phyloP scores from a whole-genome alignment of 2,329 filamentous ascomycete species.

The Chaetomium strumarium region DNA sequence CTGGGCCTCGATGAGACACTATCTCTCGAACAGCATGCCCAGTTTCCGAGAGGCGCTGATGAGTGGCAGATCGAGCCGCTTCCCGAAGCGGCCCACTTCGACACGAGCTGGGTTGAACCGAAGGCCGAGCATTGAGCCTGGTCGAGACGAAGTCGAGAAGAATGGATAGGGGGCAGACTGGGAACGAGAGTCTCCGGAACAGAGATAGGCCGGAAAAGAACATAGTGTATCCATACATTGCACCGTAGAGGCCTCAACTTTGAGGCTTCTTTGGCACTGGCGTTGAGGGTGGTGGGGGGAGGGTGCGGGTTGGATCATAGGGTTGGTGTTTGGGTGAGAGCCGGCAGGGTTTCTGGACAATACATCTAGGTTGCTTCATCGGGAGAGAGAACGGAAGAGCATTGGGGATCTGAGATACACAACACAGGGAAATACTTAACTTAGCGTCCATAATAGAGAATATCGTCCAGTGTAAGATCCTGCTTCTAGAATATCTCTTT shows the following conservation, averaged over 20 bases:
- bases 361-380: neutral
- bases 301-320: neutral
- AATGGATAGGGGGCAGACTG: neutral
- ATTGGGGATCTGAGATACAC: conserved; percentile 5
- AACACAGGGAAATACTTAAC: conserved; percentile 5
- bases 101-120: conserved; percentile 23
- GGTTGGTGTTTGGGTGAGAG: neutral
- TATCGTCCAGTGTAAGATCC: neutral
- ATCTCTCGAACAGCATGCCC: conserved; percentile 21
- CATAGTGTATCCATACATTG: neutral
- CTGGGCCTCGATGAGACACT: conserved; percentile 27
- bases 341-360: conserved; percentile 10
- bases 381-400: neutral
- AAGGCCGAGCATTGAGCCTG: conserved; percentile 13
- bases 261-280: neutral
- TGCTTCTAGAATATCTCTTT: neutral
- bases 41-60: conserved; percentile 21
- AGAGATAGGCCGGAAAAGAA: neutral
- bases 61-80: conserved; percentile 27
- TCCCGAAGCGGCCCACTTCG: conserved; percentile 22
- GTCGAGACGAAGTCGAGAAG: neutral
- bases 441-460: conserved; percentile 2
- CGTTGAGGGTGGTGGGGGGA: neutral
- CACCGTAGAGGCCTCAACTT: neutral
- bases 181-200: neutral